Evolutionary conservation across 768 basidiomycete species (phyloP).

Genomic region (Lactifluus subvellereus): DNA sequence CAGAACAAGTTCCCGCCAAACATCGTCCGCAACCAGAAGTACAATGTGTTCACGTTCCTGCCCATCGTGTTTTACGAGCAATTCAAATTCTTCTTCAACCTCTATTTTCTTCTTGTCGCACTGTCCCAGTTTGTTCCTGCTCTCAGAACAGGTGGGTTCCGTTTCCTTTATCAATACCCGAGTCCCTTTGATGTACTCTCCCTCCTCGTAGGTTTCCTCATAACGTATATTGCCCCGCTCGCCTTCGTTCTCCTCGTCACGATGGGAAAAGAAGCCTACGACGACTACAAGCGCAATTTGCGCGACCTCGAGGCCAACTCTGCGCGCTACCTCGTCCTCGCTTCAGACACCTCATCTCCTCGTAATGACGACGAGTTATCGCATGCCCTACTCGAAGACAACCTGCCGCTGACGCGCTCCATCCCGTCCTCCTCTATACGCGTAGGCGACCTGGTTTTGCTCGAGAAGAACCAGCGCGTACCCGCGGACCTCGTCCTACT

Average conservation of each 20-base stretch:
- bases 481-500: constrained; percentile 91
- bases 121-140: constrained; percentile 94
- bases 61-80: constrained; percentile 98
- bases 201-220: constrained; percentile 69
- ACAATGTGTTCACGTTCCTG: constrained; percentile 93
- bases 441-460: constrained; percentile 83
- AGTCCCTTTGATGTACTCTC: neutral
- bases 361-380: constrained; percentile 27
- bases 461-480: constrained; percentile 97
- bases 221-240: constrained; percentile 93
- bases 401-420: constrained; percentile 43
- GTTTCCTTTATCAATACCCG: neutral
- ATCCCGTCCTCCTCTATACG: constrained; percentile 83
- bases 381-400: constrained; percentile 16
- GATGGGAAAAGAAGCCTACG: constrained; percentile 98
- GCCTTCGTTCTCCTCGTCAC: constrained; percentile 93
- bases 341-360: constrained; percentile 37
- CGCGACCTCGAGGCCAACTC: constrained; percentile 96
- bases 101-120: constrained; percentile 96
- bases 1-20: constrained; percentile 77
- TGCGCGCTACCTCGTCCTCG: constrained; percentile 80
- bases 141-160: constrained; percentile 78
- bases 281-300: constrained; percentile 91
- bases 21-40: constrained; percentile 95
- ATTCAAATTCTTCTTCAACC: constrained; percentile 99